Base-by-base conservation (phyloP, 2,329 filamentous ascomycete genomes). In the Cephalotrichum gorgonifer region DNA sequence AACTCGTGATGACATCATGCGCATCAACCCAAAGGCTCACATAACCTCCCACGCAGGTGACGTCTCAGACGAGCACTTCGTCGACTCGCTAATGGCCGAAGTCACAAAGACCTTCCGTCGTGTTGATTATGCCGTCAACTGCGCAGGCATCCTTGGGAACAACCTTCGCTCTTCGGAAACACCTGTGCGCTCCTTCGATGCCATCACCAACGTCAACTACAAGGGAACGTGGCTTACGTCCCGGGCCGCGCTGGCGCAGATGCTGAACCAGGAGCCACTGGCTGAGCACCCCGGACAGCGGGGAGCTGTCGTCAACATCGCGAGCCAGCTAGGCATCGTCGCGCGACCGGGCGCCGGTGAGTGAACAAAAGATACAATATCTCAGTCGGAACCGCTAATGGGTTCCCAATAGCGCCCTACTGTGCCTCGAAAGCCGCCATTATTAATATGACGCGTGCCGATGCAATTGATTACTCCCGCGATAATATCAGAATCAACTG, bases 361-460 rank as follows among this genome's bases (percentile, higher is more conserved):
- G 69, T 64, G 23, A 27, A 33, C 6, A n/a, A 2, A 22, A 20
- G 12, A 28, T 7, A 41, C 26, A 38, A 20, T 49, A 30, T 12
- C 23, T 11, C 6, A 12, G 2, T 12, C 17, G 8, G n/a, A 27
- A 15, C 6, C 14, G 20, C 12, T 42, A n/a, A 30, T 15, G 4
- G 9, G 14, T 5, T 27, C 11, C 2, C 6, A 22, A 38, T 42
- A 75, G 75, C 75, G 9, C 68, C 74, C 1, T 81, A 80, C 52
- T 79, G 73, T 48, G 73, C 71, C 0, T 78, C 75, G 4, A 82
- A 81, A 53, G 71, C 76, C 14, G 78, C 76, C 0, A 69, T 81
- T 2, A 73, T 81, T 45, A 74, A 72, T 22, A 70, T 81, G 70
- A 81, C 78, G 0, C 64, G 71, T 6, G 65, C 73, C 0, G 76